phyloP scores from a whole-genome alignment of 225 moss, liverwort and hornwort species.

The Bryum argenteum region DNA sequence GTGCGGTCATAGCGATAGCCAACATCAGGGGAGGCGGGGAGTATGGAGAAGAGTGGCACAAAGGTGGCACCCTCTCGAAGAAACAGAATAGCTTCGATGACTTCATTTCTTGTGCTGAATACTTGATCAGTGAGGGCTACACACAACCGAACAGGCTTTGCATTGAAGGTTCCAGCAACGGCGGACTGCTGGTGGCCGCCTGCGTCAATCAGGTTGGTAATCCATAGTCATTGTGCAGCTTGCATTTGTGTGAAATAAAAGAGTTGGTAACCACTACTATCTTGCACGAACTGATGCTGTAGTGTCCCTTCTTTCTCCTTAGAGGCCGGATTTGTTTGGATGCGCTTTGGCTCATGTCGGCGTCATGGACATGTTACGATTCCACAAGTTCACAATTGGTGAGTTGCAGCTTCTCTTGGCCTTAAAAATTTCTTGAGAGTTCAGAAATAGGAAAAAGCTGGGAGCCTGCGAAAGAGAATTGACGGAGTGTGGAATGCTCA shows the following conservation, averaged over 20 bases:
- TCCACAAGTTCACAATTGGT: slow-evolving; percentile 97
- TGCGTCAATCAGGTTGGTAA: slow-evolving; percentile 93
- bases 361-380: slow-evolving; percentile 95
- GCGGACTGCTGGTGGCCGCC: slow-evolving; percentile 86
- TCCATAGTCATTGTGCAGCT: not conserved
- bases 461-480: not conserved
- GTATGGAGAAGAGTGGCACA: slow-evolving; percentile 94
- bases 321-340: slow-evolving; percentile 89
- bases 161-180: slow-evolving; percentile 90
- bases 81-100: slow-evolving; percentile 93
- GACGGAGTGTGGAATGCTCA: slow-evolving; percentile 16
- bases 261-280: not conserved
- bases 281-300: slow-evolving; percentile 11
- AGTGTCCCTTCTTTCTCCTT: slow-evolving; percentile 21
- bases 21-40: slow-evolving; percentile 93
- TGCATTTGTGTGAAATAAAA: not conserved
- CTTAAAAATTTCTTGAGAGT: too few relatives aligned
- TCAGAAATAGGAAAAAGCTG: not conserved
- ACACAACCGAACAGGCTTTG: slow-evolving; percentile 82
- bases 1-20: slow-evolving; percentile 76
- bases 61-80: slow-evolving; percentile 68
- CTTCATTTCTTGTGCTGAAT: slow-evolving; percentile 80
- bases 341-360: slow-evolving; percentile 93
- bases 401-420: slow-evolving; percentile 28
- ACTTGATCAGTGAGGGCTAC: slow-evolving; percentile 61